These are phyloP conservation scores for Trametes cingulata DNA, from an alignment of 768 basidiomycete genomes.

Conservation along the genomic window DNA sequence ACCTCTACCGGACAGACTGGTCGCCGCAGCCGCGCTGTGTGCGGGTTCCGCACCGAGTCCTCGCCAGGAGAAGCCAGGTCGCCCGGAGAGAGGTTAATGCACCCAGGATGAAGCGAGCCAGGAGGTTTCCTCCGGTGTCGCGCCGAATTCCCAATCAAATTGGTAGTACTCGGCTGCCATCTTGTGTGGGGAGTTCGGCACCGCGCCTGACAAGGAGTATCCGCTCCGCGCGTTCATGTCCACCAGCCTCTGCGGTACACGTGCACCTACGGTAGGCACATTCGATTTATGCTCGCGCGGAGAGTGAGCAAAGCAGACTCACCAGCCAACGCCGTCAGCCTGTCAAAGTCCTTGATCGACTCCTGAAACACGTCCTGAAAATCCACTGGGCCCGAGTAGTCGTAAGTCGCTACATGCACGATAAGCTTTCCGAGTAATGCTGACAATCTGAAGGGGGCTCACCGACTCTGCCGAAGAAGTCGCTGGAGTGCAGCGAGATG, in stretches of 20 bases:
- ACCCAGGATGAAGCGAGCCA: constrained; percentile 69
- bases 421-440: not conserved
- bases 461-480: constrained; percentile 46
- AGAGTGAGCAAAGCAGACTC: not conserved
- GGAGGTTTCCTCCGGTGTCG: constrained; percentile 64
- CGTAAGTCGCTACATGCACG: constrained; percentile 50
- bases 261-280: constrained; percentile 36
- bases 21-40: constrained; percentile 12
- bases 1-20: constrained; percentile 26
- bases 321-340: constrained; percentile 50
- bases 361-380: constrained; percentile 47
- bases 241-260: constrained; percentile 48
- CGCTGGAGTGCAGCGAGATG: constrained; percentile 46
- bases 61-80: constrained; percentile 26
- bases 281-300: not conserved
- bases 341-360: constrained; percentile 41
- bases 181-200: constrained; percentile 46
- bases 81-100: constrained; percentile 19
- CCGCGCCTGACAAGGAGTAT: constrained; percentile 51
- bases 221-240: constrained; percentile 57
- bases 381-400: constrained; percentile 49
- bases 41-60: constrained; percentile 19
- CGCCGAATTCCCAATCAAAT: constrained; percentile 51
- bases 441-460: constrained; percentile 22
- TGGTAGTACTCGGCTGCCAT: constrained; percentile 60